Percentiles rank a stretch among this genome's conserved stretches.
Conservation (phyloP, 208 protist genomes). For the Leishmania amazonensis region DNA sequence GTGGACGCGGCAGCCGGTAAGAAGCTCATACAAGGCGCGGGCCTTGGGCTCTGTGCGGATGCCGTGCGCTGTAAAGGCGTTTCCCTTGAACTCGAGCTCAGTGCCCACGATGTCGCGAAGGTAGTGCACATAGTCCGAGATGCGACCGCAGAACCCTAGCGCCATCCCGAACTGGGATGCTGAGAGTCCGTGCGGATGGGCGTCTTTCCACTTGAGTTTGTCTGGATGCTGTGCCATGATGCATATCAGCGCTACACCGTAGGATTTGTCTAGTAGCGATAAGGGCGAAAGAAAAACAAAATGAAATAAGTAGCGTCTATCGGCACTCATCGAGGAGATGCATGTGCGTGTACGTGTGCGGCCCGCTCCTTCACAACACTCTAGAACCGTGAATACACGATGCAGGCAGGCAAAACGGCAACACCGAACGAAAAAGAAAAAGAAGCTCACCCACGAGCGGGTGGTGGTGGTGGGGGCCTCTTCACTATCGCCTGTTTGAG, state of each 20-base stretch:
- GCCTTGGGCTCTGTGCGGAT: conserved; percentile 84
- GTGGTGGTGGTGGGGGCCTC: too few species aligned
- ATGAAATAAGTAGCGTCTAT: neutral
- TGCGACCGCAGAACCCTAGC: conserved; percentile 75
- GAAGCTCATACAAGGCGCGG: conserved; percentile 79
- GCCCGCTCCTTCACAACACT: neutral
- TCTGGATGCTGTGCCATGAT: conserved; percentile 74
- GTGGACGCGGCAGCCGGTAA: conserved; percentile 66
- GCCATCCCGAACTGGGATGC: conserved; percentile 90
- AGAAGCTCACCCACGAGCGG: neutral
- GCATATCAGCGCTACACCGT: neutral
- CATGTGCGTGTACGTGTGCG: neutral
- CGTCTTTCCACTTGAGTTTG: conserved; percentile 66
- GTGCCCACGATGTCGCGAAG: conserved; percentile 75
- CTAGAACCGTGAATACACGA: neutral
- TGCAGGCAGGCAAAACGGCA: neutral
- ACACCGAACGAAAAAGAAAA: neutral
- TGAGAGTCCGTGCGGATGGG: conserved; percentile 60
- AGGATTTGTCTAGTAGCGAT: neutral
- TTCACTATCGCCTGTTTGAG: neutral
- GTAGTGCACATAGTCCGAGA: conserved; percentile 87
- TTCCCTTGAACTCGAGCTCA: conserved; percentile 80
- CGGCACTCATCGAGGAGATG: neutral
- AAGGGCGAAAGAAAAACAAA: neutral
- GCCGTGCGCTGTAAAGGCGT: conserved; percentile 77